Base-by-base conservation (phyloP, 805 yeast species). In the Zygosaccharomyces kombuchaensis region DNA sequence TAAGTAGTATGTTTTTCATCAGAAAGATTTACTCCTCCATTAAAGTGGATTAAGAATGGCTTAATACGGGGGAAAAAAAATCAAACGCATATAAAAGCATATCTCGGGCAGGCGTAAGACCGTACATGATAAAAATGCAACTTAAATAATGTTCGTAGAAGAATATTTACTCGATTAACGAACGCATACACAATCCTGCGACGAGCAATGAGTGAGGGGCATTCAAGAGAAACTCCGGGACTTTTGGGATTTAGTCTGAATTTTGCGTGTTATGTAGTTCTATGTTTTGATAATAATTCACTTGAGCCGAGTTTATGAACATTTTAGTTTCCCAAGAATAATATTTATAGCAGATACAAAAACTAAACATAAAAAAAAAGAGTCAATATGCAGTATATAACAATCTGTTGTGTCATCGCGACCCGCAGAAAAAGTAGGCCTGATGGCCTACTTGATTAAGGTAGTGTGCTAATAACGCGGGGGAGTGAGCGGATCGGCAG, bases 1-100 rank as follows among this genome's bases (percentile, higher is more conserved):
- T 87, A 37, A 77, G 89, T 52, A 77, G 82, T 54, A 75, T 87
- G 68, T 66, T 80, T 60, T 85, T 93, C 62, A 82, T 88, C 41
- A 76, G 87, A 64, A 80, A 71, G 57, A 89, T 93, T 49, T 93
- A 88, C 63, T 74, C 84, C 10, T 82, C 89, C 48, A 86, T 93
- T 59, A 91, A 90, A 69, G 84, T 90, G 38, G 98, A 93, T 54
- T 84, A n/a, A 13, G 32, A 29, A 29, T 29, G 29, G 30, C 9
- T 36, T n/a, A 16, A 42, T 17, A 36, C 9, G 25, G 19, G 13
- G 25, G 31, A 34, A 34, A 14, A 9, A 13, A 39, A 22, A 26
- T n/a, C 26, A 30, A 12, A 32, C 25, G 38, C 40, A 38, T 25
- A 41, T 19, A 43, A 25, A 22, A 30, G 27, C 35, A 29, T 23